phyloP scores from a whole-genome alignment of 306 rosid species.

The Corylus heterophylla region DNA sequence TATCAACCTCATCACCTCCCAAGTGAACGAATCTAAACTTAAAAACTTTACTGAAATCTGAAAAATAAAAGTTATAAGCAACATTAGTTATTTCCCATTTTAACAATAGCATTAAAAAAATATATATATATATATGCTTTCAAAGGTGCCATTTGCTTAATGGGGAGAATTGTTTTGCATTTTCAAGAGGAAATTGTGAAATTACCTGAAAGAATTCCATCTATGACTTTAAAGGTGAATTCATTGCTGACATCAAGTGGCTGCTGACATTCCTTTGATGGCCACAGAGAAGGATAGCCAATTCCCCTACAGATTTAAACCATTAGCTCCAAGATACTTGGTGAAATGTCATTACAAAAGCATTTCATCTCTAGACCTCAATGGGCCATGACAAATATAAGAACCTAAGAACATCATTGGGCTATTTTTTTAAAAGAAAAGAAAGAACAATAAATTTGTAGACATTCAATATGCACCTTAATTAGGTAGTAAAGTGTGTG shows the following conservation, averaged over 20 bases:
- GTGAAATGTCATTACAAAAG: not conserved
- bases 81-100: not conserved
- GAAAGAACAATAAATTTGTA: not conserved
- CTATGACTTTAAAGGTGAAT: slow-evolving; percentile 38
- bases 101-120: not conserved
- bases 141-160: not conserved
- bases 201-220: slow-evolving; percentile 44
- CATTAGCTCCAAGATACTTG: slow-evolving; percentile 14
- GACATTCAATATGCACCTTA: not conserved
- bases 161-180: not conserved
- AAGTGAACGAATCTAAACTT: slow-evolving; percentile 45
- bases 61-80: not conserved
- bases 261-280: slow-evolving; percentile 39
- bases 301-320: slow-evolving; percentile 34
- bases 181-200: not conserved
- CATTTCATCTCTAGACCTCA: not conserved
- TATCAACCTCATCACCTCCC: slow-evolving; percentile 54
- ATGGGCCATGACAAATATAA: not conserved
- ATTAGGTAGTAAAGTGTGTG: not conserved
- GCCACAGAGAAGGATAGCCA: slow-evolving; percentile 51
- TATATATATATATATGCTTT: no score
- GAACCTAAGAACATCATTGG: not conserved
- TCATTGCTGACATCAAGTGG: slow-evolving; percentile 52
- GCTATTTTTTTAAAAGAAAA: not conserved
- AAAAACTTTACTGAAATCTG: slow-evolving; percentile 50